Conservation (phyloP, 1,284 basidiomycete species). For the Wallemia mellicola region DNA sequence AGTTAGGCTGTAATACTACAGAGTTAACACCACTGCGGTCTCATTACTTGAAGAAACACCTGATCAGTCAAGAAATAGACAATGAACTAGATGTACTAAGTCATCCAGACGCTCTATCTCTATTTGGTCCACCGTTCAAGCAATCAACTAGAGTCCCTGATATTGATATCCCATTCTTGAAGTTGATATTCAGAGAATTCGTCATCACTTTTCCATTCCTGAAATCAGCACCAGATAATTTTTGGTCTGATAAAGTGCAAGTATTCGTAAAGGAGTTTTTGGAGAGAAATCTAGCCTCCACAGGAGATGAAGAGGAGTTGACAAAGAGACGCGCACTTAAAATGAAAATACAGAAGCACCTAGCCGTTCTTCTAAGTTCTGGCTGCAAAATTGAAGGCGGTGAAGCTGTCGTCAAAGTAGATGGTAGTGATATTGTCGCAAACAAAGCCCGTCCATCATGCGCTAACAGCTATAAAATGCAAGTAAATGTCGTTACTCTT, state of each 20-base stretch:
- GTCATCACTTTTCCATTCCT: slow-evolving; percentile 80
- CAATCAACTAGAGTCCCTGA: slow-evolving; percentile 20
- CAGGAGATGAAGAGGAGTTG: slow-evolving; percentile 24
- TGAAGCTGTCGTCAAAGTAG: slow-evolving; percentile 65
- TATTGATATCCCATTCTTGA: slow-evolving; percentile 8
- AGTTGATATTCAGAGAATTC: slow-evolving; percentile 66
- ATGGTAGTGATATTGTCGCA: slow-evolving; percentile 32
- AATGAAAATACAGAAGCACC: slow-evolving; percentile 47
- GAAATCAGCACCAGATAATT: slow-evolving; percentile 47
- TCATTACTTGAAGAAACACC: slow-evolving; percentile 85
- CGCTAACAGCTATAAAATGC: slow-evolving; percentile 27
- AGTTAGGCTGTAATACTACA: not conserved
- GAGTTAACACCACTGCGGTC: slow-evolving; percentile 49
- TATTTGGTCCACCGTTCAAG: slow-evolving; percentile 57
- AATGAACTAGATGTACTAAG: slow-evolving; percentile 42
- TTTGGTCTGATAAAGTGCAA: slow-evolving; percentile 74
- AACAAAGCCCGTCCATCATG: slow-evolving; percentile 19
- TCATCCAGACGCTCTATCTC: slow-evolving; percentile 40
- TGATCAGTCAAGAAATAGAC: slow-evolving; percentile 54
- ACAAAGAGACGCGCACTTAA: slow-evolving; percentile 29
- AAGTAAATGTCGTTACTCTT: slow-evolving; percentile 66
- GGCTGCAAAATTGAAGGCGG: slow-evolving; percentile 48
- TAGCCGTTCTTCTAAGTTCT: slow-evolving; percentile 45
- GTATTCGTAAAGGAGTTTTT: slow-evolving; percentile 61
- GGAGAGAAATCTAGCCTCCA: slow-evolving; percentile 38